phyloP scores from a whole-genome alignment of 2,329 filamentous ascomycete species.

The Colletotrichum orbiculare region DNA sequence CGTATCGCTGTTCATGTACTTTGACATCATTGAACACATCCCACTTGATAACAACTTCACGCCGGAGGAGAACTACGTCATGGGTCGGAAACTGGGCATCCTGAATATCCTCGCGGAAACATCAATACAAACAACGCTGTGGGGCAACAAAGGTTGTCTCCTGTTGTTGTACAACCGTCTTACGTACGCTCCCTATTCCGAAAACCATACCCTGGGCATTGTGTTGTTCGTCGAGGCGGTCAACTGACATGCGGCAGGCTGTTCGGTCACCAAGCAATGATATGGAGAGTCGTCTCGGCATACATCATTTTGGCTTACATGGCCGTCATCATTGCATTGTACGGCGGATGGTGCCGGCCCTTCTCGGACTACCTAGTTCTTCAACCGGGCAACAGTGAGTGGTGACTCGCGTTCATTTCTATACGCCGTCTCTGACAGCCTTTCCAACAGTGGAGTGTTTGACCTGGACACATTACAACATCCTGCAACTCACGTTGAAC shows the following conservation, averaged over 20 bases:
- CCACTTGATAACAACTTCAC: conserved; percentile 18
- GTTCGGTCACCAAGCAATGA: conserved; percentile 20
- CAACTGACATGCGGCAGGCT: conserved; percentile 12
- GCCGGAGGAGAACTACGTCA: background rate
- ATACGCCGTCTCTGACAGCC: background rate
- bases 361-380: conserved; percentile 32
- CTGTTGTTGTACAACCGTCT: conserved; percentile 28
- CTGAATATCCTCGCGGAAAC: conserved; percentile 29
- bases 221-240: too few species aligned
- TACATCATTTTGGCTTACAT: conserved; percentile 24
- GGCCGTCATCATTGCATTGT: conserved; percentile 25
- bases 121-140: conserved; percentile 32
- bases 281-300: conserved; percentile 10
- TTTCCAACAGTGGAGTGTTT: conserved; percentile 20
- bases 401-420: too few species aligned
- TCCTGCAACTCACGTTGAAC: conserved; percentile 31
- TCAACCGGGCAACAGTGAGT: conserved; percentile 19
- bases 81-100: conserved; percentile 19
- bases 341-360: conserved; percentile 32
- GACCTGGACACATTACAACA: conserved; percentile 31
- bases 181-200: background rate
- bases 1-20: conserved; percentile 15
- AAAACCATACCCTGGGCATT: too few species aligned
- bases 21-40: conserved; percentile 1
- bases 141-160: conserved; percentile 34